Evolutionary conservation across 371 early-diverging fungal species (phyloP), one percentile per base, ranked within the genome.

Genomic region (Scutellospora calospora): DNA sequence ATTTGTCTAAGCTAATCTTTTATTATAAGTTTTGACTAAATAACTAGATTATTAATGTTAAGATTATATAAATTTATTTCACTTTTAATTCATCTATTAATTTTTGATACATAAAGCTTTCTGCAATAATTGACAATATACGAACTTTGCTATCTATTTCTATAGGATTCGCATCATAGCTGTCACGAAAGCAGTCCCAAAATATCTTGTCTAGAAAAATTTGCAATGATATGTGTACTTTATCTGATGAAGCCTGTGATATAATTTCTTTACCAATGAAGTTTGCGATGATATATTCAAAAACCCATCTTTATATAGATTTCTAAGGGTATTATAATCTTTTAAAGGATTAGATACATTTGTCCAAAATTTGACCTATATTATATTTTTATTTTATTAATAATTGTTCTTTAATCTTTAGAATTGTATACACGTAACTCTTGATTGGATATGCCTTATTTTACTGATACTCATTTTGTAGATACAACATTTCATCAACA

Each of bases 91-190:
- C 22, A 16, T 69, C 3, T 12, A 33, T 41, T 49, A 69, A 45
- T 69, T 41, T 27, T 41, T 49, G 25, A 69, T 69, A 69, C n/a
- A 45, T 45, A 69, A 69, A 69, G 22, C 41, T 27, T 69, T 69
- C 4, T 69, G 69, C 27, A 45, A 69, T 69, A 20, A 66, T 66
- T 18, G 38, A 38, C 38, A 69, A 49, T 45, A 69, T 49, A 45
- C 25, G 9, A 0, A 11, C 5, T 20, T 49, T 69, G 5, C 69
- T 11, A 69, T 69, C 27, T 25, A 11, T 18, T 45, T 38, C 38
- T 35, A 5, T 38, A 27, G 12, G 16, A 60, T 60, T 60, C 11
- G 6, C 27, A 60, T 60, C 14, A 60, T 27, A 29, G 27, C 27
- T 60, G 12, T 60, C 27, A 22, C 2, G 6, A 11, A 60, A 60